These are phyloP conservation scores for Colletotrichum sp. DNA, from an alignment of 2,329 filamentous ascomycete genomes.

Conservation along the genomic window DNA sequence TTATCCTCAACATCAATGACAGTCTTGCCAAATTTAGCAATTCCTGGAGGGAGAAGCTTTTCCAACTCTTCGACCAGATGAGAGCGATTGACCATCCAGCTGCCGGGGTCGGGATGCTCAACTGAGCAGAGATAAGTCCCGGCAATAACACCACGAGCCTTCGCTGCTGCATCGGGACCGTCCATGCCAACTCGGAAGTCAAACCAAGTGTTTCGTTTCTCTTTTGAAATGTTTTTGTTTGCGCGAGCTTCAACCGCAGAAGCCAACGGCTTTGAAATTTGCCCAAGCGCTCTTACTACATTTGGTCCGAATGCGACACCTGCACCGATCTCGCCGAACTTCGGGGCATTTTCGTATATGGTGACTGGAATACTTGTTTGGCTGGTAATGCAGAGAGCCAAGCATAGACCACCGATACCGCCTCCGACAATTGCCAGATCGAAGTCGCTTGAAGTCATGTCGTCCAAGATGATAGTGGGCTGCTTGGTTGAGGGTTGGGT, in stretches of 20 bases:
- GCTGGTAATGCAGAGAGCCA: slow-evolving; percentile 51
- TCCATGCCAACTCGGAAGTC: slow-evolving; percentile 16
- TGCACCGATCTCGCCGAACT: slow-evolving; percentile 36
- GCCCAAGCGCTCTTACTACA: slow-evolving; percentile 35
- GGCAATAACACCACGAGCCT: background rate
- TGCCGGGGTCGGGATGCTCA: background rate
- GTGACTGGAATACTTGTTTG: slow-evolving; percentile 39
- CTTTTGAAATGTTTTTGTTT: background rate
- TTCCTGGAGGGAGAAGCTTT: slow-evolving; percentile 34
- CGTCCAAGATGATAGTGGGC: background rate
- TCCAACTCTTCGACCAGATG: slow-evolving; percentile 38
- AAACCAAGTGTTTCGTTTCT: slow-evolving; percentile 24
- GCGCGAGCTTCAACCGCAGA: background rate
- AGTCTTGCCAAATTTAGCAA: background rate
- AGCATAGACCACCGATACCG: slow-evolving; percentile 54
- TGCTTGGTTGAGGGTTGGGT: background rate
- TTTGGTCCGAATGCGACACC: slow-evolving; percentile 57
- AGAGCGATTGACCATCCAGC: background rate
- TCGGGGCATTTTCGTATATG: background rate
- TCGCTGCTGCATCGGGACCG: background rate
- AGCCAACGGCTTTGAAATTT: background rate
- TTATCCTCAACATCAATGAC: background rate
- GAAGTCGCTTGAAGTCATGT: background rate
- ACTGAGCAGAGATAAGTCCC: background rate
- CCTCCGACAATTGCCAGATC: slow-evolving; percentile 53